Evolutionary conservation across 345 rosid species (phyloP).

Genomic region (Isatis tinctoria): DNA sequence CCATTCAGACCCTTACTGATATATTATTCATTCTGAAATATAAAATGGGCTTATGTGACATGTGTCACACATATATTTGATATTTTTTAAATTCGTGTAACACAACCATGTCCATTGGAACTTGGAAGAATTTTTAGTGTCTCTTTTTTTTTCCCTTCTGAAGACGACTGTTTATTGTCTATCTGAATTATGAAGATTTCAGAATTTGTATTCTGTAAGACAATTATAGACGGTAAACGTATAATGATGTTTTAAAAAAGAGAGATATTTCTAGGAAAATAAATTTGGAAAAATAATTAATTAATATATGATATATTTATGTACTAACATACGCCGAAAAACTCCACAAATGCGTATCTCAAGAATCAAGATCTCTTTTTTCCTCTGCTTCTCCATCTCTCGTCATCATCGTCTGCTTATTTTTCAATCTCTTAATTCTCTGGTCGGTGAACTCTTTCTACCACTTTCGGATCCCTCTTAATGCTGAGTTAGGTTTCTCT

Average conservation of each 20-base stretch:
- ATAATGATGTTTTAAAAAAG: too few relatives aligned
- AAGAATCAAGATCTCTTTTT: slow-evolving; percentile 19
- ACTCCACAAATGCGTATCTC: background rate
- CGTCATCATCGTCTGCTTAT: slow-evolving; percentile 12
- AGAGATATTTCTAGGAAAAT: background rate
- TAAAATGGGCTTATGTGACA: background rate
- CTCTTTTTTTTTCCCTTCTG: too few relatives aligned
- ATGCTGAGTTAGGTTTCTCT: background rate
- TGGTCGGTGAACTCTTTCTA: background rate
- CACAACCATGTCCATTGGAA: background rate
- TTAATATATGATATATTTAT: too few relatives aligned
- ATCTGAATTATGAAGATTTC: background rate
- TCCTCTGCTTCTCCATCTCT: background rate
- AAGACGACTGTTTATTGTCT: background rate
- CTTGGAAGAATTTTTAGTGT: background rate
- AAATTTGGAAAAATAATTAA: background rate
- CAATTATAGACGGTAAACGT: background rate
- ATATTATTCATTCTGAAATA: too few relatives aligned
- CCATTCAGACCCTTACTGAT: too few relatives aligned
- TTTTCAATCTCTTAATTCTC: background rate
- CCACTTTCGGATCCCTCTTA: background rate
- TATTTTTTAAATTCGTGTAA: background rate
- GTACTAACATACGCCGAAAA: slow-evolving; percentile 23
- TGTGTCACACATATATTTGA: background rate
- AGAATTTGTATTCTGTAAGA: background rate